Evolutionary conservation across 768 basidiomycete species (phyloP).

Genomic region (Omphalotus guepiniiformis): DNA sequence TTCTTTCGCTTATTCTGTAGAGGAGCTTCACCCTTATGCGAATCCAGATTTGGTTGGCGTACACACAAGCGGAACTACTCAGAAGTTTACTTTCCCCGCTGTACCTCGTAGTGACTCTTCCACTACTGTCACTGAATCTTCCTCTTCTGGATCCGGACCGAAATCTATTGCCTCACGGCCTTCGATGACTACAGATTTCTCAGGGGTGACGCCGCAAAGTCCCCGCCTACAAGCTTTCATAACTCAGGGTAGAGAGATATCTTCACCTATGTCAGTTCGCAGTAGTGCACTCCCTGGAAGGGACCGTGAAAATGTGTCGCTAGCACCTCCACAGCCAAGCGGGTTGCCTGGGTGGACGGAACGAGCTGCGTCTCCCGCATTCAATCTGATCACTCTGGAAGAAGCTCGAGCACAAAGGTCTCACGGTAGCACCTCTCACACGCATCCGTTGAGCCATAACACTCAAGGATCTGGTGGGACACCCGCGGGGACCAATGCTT

Average conservation of each 20-base stretch:
- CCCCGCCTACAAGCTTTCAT: conserved; percentile 5
- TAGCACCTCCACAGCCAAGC: conserved; percentile 21
- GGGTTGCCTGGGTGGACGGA: conserved; percentile 51
- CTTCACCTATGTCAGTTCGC: conserved; percentile 46
- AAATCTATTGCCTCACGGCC: conserved; percentile 18
- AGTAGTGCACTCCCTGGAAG: conserved; percentile 20
- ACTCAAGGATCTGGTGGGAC: conserved; percentile 22
- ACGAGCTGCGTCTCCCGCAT: conserved; percentile 40
- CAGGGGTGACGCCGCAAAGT: conserved; percentile 37
- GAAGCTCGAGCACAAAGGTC: conserved; percentile 73
- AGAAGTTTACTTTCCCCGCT: conserved; percentile 24
- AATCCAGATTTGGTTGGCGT: conserved; percentile 64
- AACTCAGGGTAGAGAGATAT: conserved; percentile 45
- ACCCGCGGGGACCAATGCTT: conserved; percentile 27
- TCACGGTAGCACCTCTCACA: conserved; percentile 44
- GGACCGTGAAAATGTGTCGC: not conserved
- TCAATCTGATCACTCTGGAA: conserved; percentile 70
- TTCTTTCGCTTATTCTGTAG: conserved; percentile 24
- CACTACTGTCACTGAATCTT: conserved; percentile 46
- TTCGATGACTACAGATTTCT: no score
- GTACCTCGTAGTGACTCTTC: conserved; percentile 47
- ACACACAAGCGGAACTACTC: conserved; percentile 25
- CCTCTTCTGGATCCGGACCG: conserved; percentile 19
- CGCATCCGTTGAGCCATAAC: no score
- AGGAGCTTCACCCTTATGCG: conserved; percentile 69